Evolutionary conservation across 2,329 filamentous ascomycete genomes (phyloP).

Genomic region (Hypoxylon sp.): DNA sequence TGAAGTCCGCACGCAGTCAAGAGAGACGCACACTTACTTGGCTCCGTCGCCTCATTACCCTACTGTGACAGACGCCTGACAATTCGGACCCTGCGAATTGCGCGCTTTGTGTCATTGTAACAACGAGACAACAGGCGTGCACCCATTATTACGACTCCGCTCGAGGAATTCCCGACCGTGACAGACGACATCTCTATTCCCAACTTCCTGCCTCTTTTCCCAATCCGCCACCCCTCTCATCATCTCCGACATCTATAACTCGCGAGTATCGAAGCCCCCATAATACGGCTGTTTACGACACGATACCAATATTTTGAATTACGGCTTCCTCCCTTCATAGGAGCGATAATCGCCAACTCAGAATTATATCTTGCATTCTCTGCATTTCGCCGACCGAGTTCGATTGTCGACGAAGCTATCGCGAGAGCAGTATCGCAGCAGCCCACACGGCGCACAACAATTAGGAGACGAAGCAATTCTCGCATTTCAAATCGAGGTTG

Average conservation of each 20-base stretch:
- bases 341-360: constrained; percentile 37
- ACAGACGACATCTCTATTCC: constrained; percentile 35
- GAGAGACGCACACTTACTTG: constrained; percentile 32
- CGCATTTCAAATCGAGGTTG: constrained; percentile 42
- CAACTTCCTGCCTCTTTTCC: constrained; percentile 23
- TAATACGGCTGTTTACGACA: constrained; percentile 39
- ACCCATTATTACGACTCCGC: constrained; percentile 37
- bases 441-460: constrained; percentile 46
- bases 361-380: constrained; percentile 28
- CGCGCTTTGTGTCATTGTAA: constrained; percentile 43
- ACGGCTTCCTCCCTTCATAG: constrained; percentile 21
- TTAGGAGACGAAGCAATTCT: constrained; percentile 49
- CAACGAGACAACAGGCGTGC: constrained; percentile 32
- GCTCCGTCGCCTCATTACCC: constrained; percentile 33
- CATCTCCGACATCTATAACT: constrained; percentile 40
- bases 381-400: constrained; percentile 31
- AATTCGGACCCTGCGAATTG: constrained; percentile 31
- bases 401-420: constrained; percentile 40
- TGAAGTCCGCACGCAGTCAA: constrained; percentile 21
- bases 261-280: constrained; percentile 42
- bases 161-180: constrained; percentile 36
- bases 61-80: constrained; percentile 29
- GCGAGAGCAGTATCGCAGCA: constrained; percentile 41
- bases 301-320: constrained; percentile 40
- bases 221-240: constrained; percentile 28